Evolutionary conservation across 192 early-diverging fungal species (phyloP), one percentile per base, ranked within the genome.

Genomic region (Coemansia sp.): DNA sequence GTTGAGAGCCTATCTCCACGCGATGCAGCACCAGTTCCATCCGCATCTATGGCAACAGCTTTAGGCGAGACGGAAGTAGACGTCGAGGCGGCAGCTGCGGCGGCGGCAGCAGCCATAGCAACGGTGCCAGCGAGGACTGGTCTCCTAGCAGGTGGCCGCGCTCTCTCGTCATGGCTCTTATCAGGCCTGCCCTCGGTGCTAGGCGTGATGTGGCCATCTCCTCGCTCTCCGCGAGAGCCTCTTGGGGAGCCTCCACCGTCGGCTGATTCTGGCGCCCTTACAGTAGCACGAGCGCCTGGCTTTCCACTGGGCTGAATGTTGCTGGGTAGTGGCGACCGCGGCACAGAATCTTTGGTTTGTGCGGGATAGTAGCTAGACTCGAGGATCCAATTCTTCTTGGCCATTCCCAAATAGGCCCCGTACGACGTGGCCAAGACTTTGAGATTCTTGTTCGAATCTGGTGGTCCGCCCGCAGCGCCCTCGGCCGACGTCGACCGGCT

Each of bases 361-460:
- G 55, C 63, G 10, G 73, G 66, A 41, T 71, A 83, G 41, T 83
- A 83, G 41, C 68, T 65, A 5, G 73, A 57, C 46, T 83, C 81
- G n/a, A 73, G 24, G 40, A 83, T 73, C 81, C 76, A 79, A 36
- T 5, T 61, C 68, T 69, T 78, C 49, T 79, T 83, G 0, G 76
- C 81, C 71, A 65, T 72, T 3, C 46, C 39, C 38, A 83, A 47
- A 12, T 72, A 72, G 0, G 76, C 70, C 20, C 76, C 60, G 29
- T 83, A 83, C 27, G 81, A 79, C 6, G 70, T 71, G 5, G 81
- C 81, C 67, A 83, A 64, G 49, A 79, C 81, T 71, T 79, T 83
- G 38, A 83, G 68, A 47, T 76, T 79, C 47, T 78, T 83, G 73
- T 69, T 74, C 15, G 72, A 74, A 10, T 78, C 80, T 0, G 31